Evolutionary conservation across 2,329 filamentous ascomycete species (phyloP), one percentile per base, ranked within the genome.

Genomic region (Colletotrichum coccodes): DNA sequence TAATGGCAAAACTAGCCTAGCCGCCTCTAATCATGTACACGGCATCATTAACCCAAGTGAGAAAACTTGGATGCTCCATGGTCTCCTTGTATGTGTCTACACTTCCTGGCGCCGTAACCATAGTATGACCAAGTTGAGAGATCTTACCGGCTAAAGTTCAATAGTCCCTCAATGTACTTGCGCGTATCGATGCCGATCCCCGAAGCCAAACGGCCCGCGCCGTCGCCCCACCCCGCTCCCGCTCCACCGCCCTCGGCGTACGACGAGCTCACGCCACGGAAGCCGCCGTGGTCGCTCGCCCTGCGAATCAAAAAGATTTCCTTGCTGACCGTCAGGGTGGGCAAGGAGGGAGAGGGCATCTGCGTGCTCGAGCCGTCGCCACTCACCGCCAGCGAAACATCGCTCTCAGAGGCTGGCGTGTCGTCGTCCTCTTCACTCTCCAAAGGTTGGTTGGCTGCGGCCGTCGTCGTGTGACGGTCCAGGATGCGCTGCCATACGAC

Each of bases 131-230:
- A 21, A 23, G 5, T 3, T 36, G 18, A 34, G 9, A 9, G 14
- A 47, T 26, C 16, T 73, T 72, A 85, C 40, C 83, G 78, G 76
- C 86, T 87, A 75, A 94, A 77, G 75, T 86, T 93, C 77, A 94
- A 80, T 64, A 95, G 76, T 1, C 89, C 90, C 77, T 94, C 92
- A 4, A 94, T 89, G 78, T 94, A 94, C 76, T 87, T 87, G 77
- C 90, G 86, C 34, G 92, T 93, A 82, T 95, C 92, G 38, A 94
- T 86, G 0, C 92, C 92, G 71, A 95, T 93, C 0, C 92, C 92
- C 74, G 93, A 90, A 0, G 88, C 89, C 71, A 94, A 78, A 63
- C 86, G 86, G 23, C 85, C 86, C 1, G 90, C 87, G 3, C 88
- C 88, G 28, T 86, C 87, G 50, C 85, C 74, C 84, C 87, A 82